Percentiles rank a stretch among this genome's conserved stretches.
These are phyloP conservation scores for Pulveroboletus sp. DNA, from an alignment of 768 basidiomycete species.

Conservation along the genomic window DNA sequence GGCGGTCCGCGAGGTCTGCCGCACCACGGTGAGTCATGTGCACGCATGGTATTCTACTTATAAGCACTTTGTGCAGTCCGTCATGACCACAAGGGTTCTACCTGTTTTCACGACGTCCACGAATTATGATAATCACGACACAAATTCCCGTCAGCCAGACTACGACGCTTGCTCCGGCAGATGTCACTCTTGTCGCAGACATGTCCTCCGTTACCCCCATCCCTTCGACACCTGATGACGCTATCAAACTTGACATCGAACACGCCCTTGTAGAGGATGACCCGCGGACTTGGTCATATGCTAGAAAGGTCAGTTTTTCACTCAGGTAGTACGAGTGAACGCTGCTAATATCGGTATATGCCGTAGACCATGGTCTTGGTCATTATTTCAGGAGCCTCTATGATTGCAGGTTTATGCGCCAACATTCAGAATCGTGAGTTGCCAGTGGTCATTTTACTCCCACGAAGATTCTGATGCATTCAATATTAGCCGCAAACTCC, in stretches of 20 bases:
- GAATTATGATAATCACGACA: slow-evolving; percentile 13
- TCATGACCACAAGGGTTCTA: too few species aligned
- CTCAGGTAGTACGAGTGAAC: background rate
- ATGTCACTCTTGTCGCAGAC: background rate
- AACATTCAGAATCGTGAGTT: slow-evolving; percentile 33
- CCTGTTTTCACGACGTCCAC: background rate
- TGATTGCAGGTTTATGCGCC: slow-evolving; percentile 27
- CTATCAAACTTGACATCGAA: slow-evolving; percentile 33
- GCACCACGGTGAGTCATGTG: too few species aligned
- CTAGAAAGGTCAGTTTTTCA: slow-evolving; percentile 47
- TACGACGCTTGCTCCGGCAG: background rate
- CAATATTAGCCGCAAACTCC: slow-evolving; percentile 58
- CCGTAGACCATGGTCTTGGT: slow-evolving; percentile 17
- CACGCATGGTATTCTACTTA: too few species aligned
- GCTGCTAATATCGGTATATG: background rate
- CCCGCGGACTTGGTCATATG: slow-evolving; percentile 56
- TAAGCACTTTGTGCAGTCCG: too few species aligned
- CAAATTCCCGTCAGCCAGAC: slow-evolving; percentile 2
- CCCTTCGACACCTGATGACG: background rate
- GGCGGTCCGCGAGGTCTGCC: too few species aligned
- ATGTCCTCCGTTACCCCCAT: background rate
- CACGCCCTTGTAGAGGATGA: slow-evolving; percentile 52
- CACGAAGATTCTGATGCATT: background rate
- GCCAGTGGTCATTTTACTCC: slow-evolving; percentile 9
- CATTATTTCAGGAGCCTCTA: slow-evolving; percentile 27